A percentile compares a stretch with the other conserved stretches of the same genome.
These are phyloP conservation scores for Eremochloa ophiuroides DNA, from an alignment of 176 grass and related monocot species.

Conservation along the genomic window DNA sequence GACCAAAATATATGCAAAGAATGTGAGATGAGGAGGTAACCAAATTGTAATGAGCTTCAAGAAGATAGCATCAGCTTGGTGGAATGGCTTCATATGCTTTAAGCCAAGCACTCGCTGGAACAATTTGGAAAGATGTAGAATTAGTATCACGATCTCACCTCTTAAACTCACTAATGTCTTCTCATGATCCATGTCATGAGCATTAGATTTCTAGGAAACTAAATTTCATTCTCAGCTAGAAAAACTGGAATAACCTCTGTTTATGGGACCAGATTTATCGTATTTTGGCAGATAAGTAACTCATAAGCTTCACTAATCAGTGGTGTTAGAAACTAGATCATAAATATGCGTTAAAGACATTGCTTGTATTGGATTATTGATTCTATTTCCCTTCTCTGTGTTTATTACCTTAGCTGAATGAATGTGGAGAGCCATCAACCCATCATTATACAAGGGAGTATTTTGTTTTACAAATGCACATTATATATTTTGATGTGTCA, in stretches of 20 bases:
- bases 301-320: not conserved
- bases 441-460: not conserved
- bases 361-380: not conserved
- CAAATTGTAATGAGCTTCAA: not conserved
- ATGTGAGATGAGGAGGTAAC: not conserved
- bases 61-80: not conserved
- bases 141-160: not conserved
- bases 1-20: not conserved
- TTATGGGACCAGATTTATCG: too few relatives aligned
- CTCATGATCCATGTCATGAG: not conserved
- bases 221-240: not conserved
- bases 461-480: not conserved
- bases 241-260: not conserved
- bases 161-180: not conserved
- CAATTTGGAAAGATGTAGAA: not conserved
- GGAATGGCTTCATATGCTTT: not conserved
- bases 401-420: not conserved
- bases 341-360: not conserved
- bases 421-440: not conserved
- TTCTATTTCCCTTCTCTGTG: not conserved
- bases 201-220: not conserved
- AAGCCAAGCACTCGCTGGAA: not conserved
- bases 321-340: not conserved
- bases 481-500: not conserved
- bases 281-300: not conserved